Conservation (phyloP, 1,284 basidiomycete species). For the Waitea zeae region DNA sequence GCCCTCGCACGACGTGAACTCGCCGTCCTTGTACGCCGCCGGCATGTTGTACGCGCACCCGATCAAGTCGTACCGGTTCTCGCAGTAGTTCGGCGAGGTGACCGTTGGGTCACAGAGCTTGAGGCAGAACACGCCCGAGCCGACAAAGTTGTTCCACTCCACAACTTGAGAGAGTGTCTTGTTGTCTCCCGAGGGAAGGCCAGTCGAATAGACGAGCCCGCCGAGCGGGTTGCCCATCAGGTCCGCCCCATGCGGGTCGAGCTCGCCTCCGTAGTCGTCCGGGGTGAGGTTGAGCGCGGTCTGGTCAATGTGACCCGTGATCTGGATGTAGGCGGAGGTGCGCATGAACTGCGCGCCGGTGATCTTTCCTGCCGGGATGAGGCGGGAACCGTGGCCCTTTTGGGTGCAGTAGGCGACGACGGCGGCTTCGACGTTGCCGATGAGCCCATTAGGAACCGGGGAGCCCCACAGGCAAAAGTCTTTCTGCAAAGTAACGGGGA, state of each 20-base stretch:
- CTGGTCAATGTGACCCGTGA: slow-evolving; percentile 30
- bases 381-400: slow-evolving; percentile 43
- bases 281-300: slow-evolving; percentile 46
- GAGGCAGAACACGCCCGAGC: slow-evolving; percentile 50
- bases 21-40: slow-evolving; percentile 34
- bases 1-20: slow-evolving; percentile 43
- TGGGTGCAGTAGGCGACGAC: slow-evolving; percentile 52
- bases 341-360: slow-evolving; percentile 53
- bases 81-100: slow-evolving; percentile 22
- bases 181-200: slow-evolving; percentile 45
- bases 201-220: slow-evolving; percentile 53
- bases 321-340: slow-evolving; percentile 57
- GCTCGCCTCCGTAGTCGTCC: slow-evolving; percentile 37
- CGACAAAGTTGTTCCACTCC: slow-evolving; percentile 57
- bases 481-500: too few species aligned
- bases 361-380: slow-evolving; percentile 50
- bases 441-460: too few species aligned
- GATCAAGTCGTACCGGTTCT: slow-evolving; percentile 51
- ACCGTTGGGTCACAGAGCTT: slow-evolving; percentile 36
- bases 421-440: slow-evolving; percentile 42
- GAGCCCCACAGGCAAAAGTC: too few species aligned
- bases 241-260: slow-evolving; percentile 16
- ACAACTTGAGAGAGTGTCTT: slow-evolving; percentile 38
- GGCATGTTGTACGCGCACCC: slow-evolving; percentile 59
- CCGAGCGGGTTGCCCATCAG: slow-evolving; percentile 43